These are phyloP conservation scores for Backusella macrospora DNA, from an alignment of 192 early-diverging fungal species.

Conservation along the genomic window DNA sequence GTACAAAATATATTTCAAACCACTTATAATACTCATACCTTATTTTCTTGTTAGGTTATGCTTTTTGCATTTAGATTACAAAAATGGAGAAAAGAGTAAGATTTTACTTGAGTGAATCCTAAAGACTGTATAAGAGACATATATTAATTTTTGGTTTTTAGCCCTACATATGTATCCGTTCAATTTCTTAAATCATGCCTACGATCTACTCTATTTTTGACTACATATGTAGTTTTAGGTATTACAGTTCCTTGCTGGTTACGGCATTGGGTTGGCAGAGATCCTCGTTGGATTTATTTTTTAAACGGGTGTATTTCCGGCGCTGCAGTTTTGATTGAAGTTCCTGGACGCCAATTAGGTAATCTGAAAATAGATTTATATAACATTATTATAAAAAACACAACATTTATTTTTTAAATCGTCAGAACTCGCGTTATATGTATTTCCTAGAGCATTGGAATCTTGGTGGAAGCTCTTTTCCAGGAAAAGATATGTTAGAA, in stretches of 20 bases:
- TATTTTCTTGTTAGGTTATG: constrained; percentile 41
- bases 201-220: constrained; percentile 63
- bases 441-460: constrained; percentile 77
- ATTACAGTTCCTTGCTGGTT: constrained; percentile 55
- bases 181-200: constrained; percentile 56
- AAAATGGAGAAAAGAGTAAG: constrained; percentile 36
- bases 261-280: constrained; percentile 52
- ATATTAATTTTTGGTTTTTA: background rate
- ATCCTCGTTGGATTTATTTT: constrained; percentile 52
- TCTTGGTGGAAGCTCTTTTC: constrained; percentile 43
- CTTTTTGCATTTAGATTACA: constrained; percentile 44
- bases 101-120: background rate
- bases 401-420: background rate
- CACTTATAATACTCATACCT: background rate
- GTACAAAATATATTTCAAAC: background rate
- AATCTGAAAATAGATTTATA: background rate
- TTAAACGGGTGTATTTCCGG: constrained; percentile 58
- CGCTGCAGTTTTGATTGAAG: constrained; percentile 59
- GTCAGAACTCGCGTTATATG: constrained; percentile 83
- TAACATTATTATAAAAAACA: background rate
- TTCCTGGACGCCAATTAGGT: constrained; percentile 58
- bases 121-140: background rate
- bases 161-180: constrained; percentile 43
- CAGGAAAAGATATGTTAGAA: constrained; percentile 57
- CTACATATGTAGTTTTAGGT: constrained; percentile 51